Conservation (phyloP, 2,329 filamentous ascomycete genomes). For the Penicillium occitanis region DNA sequence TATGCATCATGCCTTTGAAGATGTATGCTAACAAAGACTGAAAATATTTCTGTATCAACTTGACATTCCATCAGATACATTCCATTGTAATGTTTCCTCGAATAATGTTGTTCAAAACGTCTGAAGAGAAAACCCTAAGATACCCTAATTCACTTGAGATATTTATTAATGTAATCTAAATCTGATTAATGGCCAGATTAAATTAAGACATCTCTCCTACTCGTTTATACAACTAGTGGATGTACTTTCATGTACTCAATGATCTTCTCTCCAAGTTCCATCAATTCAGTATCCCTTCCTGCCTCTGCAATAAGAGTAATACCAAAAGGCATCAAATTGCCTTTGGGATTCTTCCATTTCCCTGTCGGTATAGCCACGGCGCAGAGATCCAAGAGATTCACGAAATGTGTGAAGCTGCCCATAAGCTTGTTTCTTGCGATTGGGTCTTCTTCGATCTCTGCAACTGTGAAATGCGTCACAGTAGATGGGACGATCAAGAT, state of each 20-base stretch:
- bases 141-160: too few species aligned
- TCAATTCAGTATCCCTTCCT: not conserved
- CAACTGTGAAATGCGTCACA: conserved; percentile 53
- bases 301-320: conserved; percentile 17
- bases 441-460: conserved; percentile 53
- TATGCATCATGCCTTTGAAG: too few species aligned
- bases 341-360: conserved; percentile 29
- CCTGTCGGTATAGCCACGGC: conserved; percentile 42
- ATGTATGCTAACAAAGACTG: too few species aligned
- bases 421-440: conserved; percentile 56
- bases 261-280: not conserved
- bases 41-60: too few species aligned
- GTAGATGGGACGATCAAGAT: conserved; percentile 54
- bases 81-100: too few species aligned
- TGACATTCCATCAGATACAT: too few species aligned
- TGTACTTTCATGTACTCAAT: not conserved
- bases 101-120: too few species aligned
- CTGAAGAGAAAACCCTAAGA: too few species aligned
- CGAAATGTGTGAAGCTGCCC: conserved; percentile 61
- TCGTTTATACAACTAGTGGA: not conserved
- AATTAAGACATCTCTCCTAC: not conserved
- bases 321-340: conserved; percentile 28
- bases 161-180: not conserved
- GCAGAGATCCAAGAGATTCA: conserved; percentile 58
- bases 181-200: not conserved